A percentile compares a stretch with the other conserved stretches of the same genome.
phyloP scores from a whole-genome alignment of 2,329 filamentous ascomycete species.

The Pleurostoma richardsiae region DNA sequence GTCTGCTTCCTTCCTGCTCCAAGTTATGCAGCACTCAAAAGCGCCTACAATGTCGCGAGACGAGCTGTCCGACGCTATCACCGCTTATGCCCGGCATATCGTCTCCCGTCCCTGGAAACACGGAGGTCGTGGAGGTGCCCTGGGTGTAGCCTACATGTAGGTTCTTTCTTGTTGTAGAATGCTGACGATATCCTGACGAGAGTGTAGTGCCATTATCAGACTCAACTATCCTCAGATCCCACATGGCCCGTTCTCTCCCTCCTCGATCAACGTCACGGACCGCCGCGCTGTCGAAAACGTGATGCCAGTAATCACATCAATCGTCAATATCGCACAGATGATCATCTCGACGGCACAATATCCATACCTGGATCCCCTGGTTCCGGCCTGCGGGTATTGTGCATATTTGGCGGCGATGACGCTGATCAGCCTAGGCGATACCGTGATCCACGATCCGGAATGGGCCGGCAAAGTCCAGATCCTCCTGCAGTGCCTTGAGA shows the following conservation, averaged over 20 bases:
- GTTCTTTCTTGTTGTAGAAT: conserved; percentile 3
- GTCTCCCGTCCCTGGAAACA: conserved; percentile 13
- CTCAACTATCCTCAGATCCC: conserved; percentile 19
- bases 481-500: conserved; percentile 13
- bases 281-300: conserved; percentile 12
- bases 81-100: conserved; percentile 12
- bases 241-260: conserved; percentile 2
- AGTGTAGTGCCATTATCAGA: conserved; percentile 19
- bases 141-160: conserved; percentile 21
- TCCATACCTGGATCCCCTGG: conserved; percentile 9
- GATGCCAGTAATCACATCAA: conserved; percentile 13
- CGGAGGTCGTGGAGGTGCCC: conserved; percentile 15
- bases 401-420: conserved; percentile 17
- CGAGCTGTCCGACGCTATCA: conserved; percentile 12
- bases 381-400: conserved; percentile 16
- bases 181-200: conserved; percentile 8
- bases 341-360: conserved; percentile 8
- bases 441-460: conserved; percentile 11
- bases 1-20: conserved; percentile 18
- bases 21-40: conserved; percentile 12
- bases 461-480: conserved; percentile 17
- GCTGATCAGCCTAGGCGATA: conserved; percentile 17
- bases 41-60: conserved; percentile 1
- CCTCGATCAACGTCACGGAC: conserved; percentile 5
- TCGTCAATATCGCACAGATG: conserved; percentile 14